Evolutionary conservation across 2,329 filamentous ascomycete genomes (phyloP).

Genomic region (Acrocalymma vagum): DNA sequence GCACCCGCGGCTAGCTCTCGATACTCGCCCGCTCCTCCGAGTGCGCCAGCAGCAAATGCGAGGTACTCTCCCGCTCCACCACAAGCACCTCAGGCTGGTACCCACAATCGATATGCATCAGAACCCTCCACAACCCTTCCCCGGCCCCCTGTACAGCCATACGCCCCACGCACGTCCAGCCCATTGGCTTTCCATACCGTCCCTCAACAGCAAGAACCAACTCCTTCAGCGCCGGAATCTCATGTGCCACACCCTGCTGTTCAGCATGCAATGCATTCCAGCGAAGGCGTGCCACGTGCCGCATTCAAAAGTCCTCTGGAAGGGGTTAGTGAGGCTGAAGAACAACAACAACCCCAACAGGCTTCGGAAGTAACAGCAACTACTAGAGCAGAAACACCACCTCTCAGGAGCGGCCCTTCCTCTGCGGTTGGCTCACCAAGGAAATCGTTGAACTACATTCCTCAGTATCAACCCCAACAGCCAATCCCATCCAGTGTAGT

Average conservation of each 20-base stretch:
- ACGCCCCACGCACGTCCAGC: slow-evolving; percentile 71
- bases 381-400: slow-evolving; percentile 43
- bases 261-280: slow-evolving; percentile 39
- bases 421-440: slow-evolving; percentile 51
- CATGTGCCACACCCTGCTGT: slow-evolving; percentile 15
- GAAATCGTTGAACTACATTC: slow-evolving; percentile 50
- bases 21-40: slow-evolving; percentile 51
- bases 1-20: slow-evolving; percentile 45
- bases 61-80: slow-evolving; percentile 54
- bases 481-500: slow-evolving; percentile 18
- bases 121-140: slow-evolving; percentile 41
- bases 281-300: slow-evolving; percentile 31
- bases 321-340: slow-evolving; percentile 44
- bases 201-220: slow-evolving; percentile 39
- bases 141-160: slow-evolving; percentile 57
- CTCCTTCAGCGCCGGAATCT: slow-evolving; percentile 9
- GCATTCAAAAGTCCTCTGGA: slow-evolving; percentile 40
- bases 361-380: slow-evolving; percentile 19
- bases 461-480: slow-evolving; percentile 56
- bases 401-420: slow-evolving; percentile 38
- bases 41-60: slow-evolving; percentile 39
- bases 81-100: slow-evolving; percentile 37
- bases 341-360: too few species aligned
- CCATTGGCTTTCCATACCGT: slow-evolving; percentile 63
- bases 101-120: slow-evolving; percentile 49